A percentile compares a stretch with the other conserved stretches of the same genome.
These are phyloP conservation scores for Trichosporon asahii DNA, from an alignment of 1,284 basidiomycete genomes.

Conservation along the genomic window DNA sequence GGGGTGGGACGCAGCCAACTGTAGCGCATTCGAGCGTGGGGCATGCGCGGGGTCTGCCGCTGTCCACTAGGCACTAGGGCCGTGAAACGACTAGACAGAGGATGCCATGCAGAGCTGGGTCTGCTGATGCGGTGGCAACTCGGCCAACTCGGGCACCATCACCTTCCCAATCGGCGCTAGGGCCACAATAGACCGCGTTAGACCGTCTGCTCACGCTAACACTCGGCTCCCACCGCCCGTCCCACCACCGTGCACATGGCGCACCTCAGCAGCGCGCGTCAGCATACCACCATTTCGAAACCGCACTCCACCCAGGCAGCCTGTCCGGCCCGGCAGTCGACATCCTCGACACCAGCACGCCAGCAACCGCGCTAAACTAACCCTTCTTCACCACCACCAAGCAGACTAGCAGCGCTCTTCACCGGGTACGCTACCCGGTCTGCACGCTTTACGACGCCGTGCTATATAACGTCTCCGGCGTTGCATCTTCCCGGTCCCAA, in stretches of 20 bases:
- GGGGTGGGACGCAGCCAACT: neutral
- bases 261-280: neutral
- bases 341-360: neutral
- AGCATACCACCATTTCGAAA: neutral
- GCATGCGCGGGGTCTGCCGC: neutral
- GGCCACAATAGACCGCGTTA: neutral
- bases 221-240: neutral
- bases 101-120: neutral
- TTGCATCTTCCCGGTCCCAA: neutral
- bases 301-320: neutral
- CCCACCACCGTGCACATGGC: neutral
- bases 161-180: conserved; percentile 2
- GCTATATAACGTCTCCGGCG: neutral
- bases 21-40: neutral
- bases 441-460: neutral
- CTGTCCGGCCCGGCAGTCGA: neutral
- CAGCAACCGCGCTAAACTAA: neutral
- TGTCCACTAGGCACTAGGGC: neutral
- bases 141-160: conserved; percentile 4
- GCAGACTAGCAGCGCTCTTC: neutral
- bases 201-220: neutral
- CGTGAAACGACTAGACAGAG: neutral
- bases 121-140: neutral
- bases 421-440: neutral
- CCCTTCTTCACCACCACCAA: neutral